Conservation (phyloP, 2,329 filamentous ascomycete species). For the Talaromyces pinophilus region DNA sequence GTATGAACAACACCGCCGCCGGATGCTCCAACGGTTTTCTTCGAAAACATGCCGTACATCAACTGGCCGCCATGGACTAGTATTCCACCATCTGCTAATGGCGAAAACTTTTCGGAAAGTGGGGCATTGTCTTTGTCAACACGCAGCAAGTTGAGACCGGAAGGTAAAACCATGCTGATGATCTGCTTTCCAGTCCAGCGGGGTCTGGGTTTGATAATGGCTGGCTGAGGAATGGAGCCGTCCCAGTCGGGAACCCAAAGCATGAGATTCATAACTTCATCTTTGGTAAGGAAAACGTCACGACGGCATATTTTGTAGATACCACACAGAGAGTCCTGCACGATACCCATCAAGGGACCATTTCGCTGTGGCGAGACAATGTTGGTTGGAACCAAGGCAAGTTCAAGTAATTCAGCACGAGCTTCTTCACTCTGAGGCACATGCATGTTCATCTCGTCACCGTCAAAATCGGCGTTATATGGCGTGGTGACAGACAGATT, state of each 20-base stretch:
- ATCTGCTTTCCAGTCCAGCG: slow-evolving; percentile 99
- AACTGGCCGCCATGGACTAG: slow-evolving; percentile 84
- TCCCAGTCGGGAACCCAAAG: slow-evolving; percentile 99
- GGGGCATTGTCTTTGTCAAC: slow-evolving; percentile 62
- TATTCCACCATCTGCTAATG: slow-evolving; percentile 73
- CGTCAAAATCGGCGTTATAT: slow-evolving; percentile 99
- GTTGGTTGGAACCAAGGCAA: slow-evolving; percentile 97
- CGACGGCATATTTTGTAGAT: slow-evolving; percentile 95
- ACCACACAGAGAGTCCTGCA: slow-evolving; percentile 95
- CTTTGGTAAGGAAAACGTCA: slow-evolving; percentile 86
- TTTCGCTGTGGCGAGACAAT: slow-evolving; percentile 98
- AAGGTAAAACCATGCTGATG: slow-evolving; percentile 86
- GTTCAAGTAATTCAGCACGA: slow-evolving; percentile 86
- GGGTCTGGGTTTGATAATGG: slow-evolving; percentile 88
- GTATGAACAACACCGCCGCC: slow-evolving; percentile 91
- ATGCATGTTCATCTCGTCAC: slow-evolving; percentile 99
- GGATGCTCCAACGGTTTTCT: slow-evolving; percentile 90
- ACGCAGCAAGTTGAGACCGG: slow-evolving; percentile 76
- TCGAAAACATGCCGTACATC: slow-evolving; percentile 85
- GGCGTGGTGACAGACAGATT: slow-evolving; percentile 97
- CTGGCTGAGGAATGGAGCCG: slow-evolving; percentile 85
- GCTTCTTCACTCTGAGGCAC: slow-evolving; percentile 98
- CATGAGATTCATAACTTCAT: slow-evolving; percentile 94
- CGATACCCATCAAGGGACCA: slow-evolving; percentile 97
- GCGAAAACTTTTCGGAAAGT: slow-evolving; percentile 56